These are phyloP conservation scores for Candida ficus DNA, from an alignment of 805 yeast genomes.

Conservation along the genomic window DNA sequence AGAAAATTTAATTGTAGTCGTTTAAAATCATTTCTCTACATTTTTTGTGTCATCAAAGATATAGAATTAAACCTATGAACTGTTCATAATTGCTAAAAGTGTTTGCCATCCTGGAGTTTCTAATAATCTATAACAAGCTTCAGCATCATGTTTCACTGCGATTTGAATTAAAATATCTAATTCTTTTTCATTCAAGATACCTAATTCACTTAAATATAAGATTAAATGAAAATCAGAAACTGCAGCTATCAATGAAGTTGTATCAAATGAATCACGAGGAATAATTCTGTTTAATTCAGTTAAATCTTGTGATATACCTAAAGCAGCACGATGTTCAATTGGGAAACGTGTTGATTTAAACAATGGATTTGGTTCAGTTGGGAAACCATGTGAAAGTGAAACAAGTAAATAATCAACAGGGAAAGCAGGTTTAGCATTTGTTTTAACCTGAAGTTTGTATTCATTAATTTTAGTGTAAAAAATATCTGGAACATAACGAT, in stretches of 20 bases:
- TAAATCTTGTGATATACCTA: constrained; percentile 72
- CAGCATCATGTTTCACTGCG: constrained; percentile 37
- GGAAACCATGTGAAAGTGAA: constrained; percentile 90
- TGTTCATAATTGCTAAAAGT: constrained; percentile 47
- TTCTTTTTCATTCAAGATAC: constrained; percentile 55
- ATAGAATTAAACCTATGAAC: no score
- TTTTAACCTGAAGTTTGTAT: constrained; percentile 82
- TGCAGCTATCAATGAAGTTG: constrained; percentile 28
- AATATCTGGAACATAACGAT: constrained; percentile 91
- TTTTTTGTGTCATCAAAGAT: no score
- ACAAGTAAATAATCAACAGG: constrained; percentile 90
- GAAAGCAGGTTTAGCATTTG: constrained; percentile 84
- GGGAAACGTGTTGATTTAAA: constrained; percentile 54
- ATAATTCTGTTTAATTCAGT: constrained; percentile 48
- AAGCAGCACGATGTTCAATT: constrained; percentile 71
- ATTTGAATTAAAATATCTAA: constrained; percentile 41
- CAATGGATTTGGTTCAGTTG: constrained; percentile 48
- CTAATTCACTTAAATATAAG: constrained; percentile 49
- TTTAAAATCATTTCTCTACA: neutral
- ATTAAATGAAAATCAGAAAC: constrained; percentile 76
- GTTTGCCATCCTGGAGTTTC: constrained; percentile 82
- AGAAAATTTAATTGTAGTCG: neutral
- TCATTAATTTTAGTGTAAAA: constrained; percentile 82
- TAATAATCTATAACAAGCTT: constrained; percentile 45
- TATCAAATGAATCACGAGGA: constrained; percentile 26